A percentile compares a stretch with the other conserved stretches of the same genome.
phyloP scores from a whole-genome alignment of 805 yeast species.

The Brettanomyces nanus region DNA sequence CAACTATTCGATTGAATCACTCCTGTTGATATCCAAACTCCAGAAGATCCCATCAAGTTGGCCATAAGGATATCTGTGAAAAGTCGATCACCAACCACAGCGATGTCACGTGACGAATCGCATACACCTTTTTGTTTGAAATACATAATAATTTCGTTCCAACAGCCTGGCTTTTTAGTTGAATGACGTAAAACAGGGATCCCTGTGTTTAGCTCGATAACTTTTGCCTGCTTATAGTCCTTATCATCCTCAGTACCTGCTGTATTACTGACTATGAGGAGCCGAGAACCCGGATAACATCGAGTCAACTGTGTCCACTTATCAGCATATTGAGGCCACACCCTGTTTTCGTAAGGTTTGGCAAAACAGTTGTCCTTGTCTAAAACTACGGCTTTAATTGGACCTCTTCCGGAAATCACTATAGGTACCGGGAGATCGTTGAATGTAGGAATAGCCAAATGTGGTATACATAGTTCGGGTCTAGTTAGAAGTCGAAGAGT shows the following conservation, averaged over 20 bases:
- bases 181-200: slow-evolving; percentile 63
- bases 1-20: slow-evolving; percentile 46
- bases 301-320: slow-evolving; percentile 48
- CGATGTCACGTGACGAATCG: slow-evolving; percentile 52
- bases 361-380: slow-evolving; percentile 98
- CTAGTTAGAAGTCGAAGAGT: slow-evolving; percentile 47
- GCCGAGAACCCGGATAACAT: slow-evolving; percentile 52
- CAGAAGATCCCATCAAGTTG: slow-evolving; percentile 81
- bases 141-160: slow-evolving; percentile 54
- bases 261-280: slow-evolving; percentile 81
- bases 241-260: slow-evolving; percentile 84
- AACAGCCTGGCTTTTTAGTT: slow-evolving; percentile 79
- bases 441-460: slow-evolving; percentile 47
- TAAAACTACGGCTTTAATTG: slow-evolving; percentile 68
- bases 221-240: slow-evolving; percentile 48
- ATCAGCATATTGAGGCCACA: slow-evolving; percentile 63
- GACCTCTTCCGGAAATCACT: slow-evolving; percentile 11
- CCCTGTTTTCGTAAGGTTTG: slow-evolving; percentile 64
- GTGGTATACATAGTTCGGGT: slow-evolving; percentile 70
- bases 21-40: slow-evolving; percentile 79
- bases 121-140: slow-evolving; percentile 42
- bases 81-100: slow-evolving; percentile 83
- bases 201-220: slow-evolving; percentile 57
- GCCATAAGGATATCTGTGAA: slow-evolving; percentile 94
- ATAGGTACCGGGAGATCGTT: slow-evolving; percentile 23